Conservation (phyloP, 768 basidiomycete genomes). For the Amylocystis lapponica region DNA sequence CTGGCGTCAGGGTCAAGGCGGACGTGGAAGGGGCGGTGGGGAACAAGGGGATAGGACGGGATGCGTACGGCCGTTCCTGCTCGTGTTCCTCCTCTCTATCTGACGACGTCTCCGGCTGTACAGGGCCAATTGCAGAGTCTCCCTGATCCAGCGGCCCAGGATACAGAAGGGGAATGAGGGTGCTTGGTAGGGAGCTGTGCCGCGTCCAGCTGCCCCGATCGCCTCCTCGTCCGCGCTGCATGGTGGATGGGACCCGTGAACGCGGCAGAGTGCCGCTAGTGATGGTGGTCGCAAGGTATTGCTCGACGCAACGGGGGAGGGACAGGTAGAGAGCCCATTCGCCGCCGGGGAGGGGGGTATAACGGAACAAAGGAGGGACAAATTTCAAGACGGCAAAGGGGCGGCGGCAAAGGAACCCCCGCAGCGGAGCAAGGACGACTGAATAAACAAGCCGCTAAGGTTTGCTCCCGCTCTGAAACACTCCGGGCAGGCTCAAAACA, state of each 20-base stretch:
- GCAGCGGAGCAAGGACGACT: slow-evolving; percentile 6
- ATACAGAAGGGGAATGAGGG: slow-evolving; percentile 41
- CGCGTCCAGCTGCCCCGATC: neutral
- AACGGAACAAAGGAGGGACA: slow-evolving; percentile 8
- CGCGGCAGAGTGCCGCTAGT: neutral
- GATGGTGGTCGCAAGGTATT: slow-evolving; percentile 16
- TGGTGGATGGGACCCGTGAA: neutral
- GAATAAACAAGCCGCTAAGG: slow-evolving; percentile 24
- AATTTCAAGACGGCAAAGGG: slow-evolving; percentile 12
- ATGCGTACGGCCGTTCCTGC: neutral
- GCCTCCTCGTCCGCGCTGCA: neutral
- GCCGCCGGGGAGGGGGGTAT: slow-evolving; percentile 6
- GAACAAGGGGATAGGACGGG: neutral
- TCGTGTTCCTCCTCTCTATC: neutral
- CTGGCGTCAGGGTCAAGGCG: neutral
- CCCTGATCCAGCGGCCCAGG: neutral
- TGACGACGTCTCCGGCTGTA: neutral
- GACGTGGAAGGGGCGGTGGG: neutral
- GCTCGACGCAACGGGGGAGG: slow-evolving; percentile 14
- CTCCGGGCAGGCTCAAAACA: slow-evolving; percentile 21
- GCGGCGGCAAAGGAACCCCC: slow-evolving; percentile 10
- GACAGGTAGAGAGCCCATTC: slow-evolving; percentile 25
- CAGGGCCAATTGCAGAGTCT: too few species aligned
- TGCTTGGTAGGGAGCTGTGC: slow-evolving; percentile 47
- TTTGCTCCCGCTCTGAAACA: slow-evolving; percentile 29